phyloP scores from a whole-genome alignment of 208 protist genomes.

The Trichomonas gallinae region DNA sequence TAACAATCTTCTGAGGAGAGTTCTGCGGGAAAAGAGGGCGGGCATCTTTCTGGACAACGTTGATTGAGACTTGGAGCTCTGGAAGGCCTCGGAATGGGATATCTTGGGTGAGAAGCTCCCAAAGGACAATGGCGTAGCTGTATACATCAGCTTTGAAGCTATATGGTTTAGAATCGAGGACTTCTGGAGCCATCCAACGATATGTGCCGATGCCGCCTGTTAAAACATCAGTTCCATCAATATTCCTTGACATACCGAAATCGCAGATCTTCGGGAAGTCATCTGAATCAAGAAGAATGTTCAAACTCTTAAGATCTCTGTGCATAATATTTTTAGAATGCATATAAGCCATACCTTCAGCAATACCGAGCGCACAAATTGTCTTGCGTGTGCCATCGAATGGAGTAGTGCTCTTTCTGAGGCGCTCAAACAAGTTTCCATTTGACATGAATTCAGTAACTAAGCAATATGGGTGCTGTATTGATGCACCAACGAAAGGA shows the following conservation, averaged over 20 bases:
- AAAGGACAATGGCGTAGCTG: neutral
- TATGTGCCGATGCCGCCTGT: neutral
- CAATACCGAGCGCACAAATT: neutral
- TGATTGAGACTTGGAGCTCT: neutral
- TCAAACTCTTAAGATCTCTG: neutral
- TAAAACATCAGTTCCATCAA: neutral
- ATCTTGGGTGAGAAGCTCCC: neutral
- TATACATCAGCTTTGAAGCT: neutral
- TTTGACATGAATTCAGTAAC: neutral
- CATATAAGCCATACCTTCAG: neutral
- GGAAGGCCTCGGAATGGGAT: neutral
- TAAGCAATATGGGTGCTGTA: neutral
- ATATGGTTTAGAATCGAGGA: neutral
- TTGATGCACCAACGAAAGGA: neutral
- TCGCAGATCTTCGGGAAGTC: constrained; percentile 13
- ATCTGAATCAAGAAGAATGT: neutral
- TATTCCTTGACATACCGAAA: neutral
- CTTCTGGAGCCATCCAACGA: constrained; percentile 16
- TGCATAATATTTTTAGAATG: neutral
- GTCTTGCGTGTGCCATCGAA: neutral
- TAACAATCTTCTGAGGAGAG: neutral
- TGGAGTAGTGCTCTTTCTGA: neutral
- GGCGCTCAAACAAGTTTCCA: neutral
- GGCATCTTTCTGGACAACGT: neutral
- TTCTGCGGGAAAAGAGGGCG: neutral